These are phyloP conservation scores for Cystobasidium slooffiae DNA, from an alignment of 1,284 basidiomycete species.

Conservation along the genomic window DNA sequence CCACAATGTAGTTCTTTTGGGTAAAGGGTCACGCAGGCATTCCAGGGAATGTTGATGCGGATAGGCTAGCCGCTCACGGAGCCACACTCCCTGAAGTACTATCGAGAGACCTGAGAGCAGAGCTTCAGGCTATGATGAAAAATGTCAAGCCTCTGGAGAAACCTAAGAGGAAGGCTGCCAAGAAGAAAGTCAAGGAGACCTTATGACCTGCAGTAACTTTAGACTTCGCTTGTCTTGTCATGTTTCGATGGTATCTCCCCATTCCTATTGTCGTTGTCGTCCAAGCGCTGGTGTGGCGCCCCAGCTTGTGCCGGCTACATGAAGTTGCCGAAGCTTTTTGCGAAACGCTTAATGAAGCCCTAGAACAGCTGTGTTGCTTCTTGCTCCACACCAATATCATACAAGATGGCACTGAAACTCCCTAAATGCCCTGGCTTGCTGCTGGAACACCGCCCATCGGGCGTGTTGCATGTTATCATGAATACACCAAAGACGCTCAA, in stretches of 20 bases:
- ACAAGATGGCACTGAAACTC: constrained; percentile 7
- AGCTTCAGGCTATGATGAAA: background rate
- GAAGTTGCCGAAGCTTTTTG: constrained; percentile 10
- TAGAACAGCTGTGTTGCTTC: background rate
- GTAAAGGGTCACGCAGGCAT: constrained; percentile 12
- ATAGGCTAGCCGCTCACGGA: constrained; percentile 11
- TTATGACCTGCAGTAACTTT: too few species aligned
- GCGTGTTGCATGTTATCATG: constrained; percentile 30
- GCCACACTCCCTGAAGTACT: background rate
- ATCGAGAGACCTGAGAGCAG: background rate
- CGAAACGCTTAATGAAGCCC: background rate
- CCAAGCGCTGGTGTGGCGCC: background rate
- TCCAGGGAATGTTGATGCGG: constrained; percentile 13
- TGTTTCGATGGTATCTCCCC: too few species aligned
- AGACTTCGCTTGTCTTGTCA: too few species aligned
- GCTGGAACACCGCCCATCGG: constrained; percentile 14
- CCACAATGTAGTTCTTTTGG: constrained; percentile 9
- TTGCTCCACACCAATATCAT: background rate
- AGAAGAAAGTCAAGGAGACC: background rate
- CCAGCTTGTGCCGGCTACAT: background rate
- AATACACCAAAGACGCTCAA: constrained; percentile 42
- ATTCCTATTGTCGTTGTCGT: background rate
- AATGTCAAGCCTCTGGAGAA: background rate
- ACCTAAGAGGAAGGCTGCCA: background rate
- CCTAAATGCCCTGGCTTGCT: constrained; percentile 11